Base-by-base conservation (phyloP, 2,329 filamentous ascomycete genomes). In the Colletotrichum somersetense region DNA sequence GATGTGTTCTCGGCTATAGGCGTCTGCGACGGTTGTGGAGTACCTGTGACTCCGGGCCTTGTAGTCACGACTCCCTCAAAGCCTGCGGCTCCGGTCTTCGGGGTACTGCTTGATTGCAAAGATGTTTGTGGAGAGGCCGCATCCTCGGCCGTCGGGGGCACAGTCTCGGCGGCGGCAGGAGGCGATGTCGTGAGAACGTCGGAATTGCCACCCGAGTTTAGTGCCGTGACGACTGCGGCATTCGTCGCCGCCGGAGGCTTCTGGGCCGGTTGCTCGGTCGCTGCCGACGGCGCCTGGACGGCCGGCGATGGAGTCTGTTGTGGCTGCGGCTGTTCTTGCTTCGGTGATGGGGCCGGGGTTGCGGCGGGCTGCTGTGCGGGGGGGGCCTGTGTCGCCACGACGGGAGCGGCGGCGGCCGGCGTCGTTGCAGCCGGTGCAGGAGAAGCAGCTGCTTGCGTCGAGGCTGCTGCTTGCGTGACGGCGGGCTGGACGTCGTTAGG, bases 251-350 rank as follows among this genome's bases (percentile, higher is more conserved):
- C 18, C 12, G 5, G 16, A 1, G 40, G 30, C 14, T 26, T n/a
- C 38, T 59, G 48, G 11, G 50, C 59, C 44, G 44, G 20, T 5
- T 53, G 58, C 1, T 62, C 44, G 2, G 44, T 26, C 20, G 59
- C 11, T 5, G 59, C 18, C 3, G 64, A 20, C 18, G 64, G 26
- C 2, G 33, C 57, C 20, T 55, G 67, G 12, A 40, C 67, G 1
- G 50, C 56, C 12, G 67, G 30, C 5, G 48, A 14, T 1, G 56
- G 14, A 1, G 56, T 56, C 46, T 56, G 62, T 20, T 55, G 53
- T 14, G 64, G 53, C 11, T 64, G 69, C 2, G 62, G 52, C 10
- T 67, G 42, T 14, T 59, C 59, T 12, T 64, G 58, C 30, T 69
- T 64, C 20, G 69, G 55, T 2, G 69, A 59, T 4, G 65, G 23